Conservation (phyloP, 306 rosid species). For the Phaseolus lunatus region DNA sequence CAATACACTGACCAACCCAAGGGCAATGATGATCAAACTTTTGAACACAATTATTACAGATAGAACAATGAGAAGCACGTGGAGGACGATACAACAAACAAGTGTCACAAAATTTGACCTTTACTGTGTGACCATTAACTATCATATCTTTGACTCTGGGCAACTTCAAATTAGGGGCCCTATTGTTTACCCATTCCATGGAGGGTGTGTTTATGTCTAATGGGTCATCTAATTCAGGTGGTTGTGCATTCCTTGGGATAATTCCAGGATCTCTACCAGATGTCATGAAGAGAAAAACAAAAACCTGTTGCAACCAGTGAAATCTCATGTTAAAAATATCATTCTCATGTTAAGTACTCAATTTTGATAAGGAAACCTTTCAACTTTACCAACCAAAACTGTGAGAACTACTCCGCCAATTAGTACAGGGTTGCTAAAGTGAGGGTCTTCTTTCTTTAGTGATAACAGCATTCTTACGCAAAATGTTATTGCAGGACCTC, state of each 20-base stretch:
- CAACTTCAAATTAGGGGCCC: constrained; percentile 56
- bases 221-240: constrained; percentile 66
- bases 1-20: constrained; percentile 99
- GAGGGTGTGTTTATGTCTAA: constrained; percentile 50
- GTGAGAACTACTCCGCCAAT: constrained; percentile 72
- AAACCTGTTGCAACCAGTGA: constrained; percentile 66
- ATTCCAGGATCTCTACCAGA: constrained; percentile 96
- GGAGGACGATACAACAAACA: constrained; percentile 92
- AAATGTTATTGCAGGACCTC: constrained; percentile 84
- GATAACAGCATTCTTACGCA: constrained; percentile 69
- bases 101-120: constrained; percentile 91
- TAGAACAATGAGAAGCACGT: constrained; percentile 92
- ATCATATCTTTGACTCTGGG: constrained; percentile 74
- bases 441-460: constrained; percentile 45
- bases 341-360: constrained; percentile 31
- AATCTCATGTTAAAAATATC: constrained; percentile 39
- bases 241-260: constrained; percentile 71
- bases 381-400: constrained; percentile 78
- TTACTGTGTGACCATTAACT: constrained; percentile 74
- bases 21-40: constrained; percentile 99
- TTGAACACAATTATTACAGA: constrained; percentile 93
- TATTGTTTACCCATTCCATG: constrained; percentile 71
- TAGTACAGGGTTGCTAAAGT: constrained; percentile 58
- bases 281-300: constrained; percentile 81
- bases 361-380: constrained; percentile 30